Conservation (phyloP, 148 eudicot species). For the Arbutus unedo region DNA sequence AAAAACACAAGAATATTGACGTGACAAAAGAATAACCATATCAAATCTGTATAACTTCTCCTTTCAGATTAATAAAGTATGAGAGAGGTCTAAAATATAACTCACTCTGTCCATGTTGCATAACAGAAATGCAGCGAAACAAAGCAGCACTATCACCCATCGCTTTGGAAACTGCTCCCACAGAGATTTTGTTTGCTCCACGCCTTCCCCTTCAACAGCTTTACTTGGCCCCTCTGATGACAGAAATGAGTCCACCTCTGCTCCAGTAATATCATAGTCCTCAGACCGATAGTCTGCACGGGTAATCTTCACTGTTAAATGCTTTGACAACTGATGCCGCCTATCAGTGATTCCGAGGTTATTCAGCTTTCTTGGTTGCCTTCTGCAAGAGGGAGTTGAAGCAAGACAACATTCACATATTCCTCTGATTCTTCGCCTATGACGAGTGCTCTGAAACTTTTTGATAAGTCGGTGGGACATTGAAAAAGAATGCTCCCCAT, state of each 20-base stretch:
- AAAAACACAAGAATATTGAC: no score
- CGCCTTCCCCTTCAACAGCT: conserved; percentile 39
- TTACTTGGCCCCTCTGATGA: conserved; percentile 54
- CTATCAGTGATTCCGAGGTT: conserved; percentile 31
- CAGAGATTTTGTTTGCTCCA: conserved; percentile 40
- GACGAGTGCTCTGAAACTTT: conserved; percentile 27
- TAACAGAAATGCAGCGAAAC: conserved; percentile 70
- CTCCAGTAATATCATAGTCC: conserved; percentile 66
- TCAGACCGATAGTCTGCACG: conserved; percentile 75
- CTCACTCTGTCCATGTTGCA: conserved; percentile 99
- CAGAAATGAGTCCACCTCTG: conserved; percentile 47
- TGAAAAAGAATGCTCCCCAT: conserved; percentile 20
- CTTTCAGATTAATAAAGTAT: background rate
- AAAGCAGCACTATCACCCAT: conserved; percentile 79
- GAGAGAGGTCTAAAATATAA: conserved; percentile 18
- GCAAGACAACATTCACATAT: conserved; percentile 34
- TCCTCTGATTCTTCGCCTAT: conserved; percentile 36
- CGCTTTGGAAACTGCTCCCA: conserved; percentile 79
- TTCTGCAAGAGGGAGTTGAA: conserved; percentile 30
- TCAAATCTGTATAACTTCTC: background rate
- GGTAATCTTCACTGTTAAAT: conserved; percentile 29
- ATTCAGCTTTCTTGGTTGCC: conserved; percentile 37
- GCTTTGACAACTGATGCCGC: conserved; percentile 27
- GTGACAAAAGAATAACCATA: no score
- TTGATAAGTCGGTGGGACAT: conserved; percentile 22